phyloP scores from a whole-genome alignment of 352 stramenopile species.

The Saprolegnia parasitica region DNA sequence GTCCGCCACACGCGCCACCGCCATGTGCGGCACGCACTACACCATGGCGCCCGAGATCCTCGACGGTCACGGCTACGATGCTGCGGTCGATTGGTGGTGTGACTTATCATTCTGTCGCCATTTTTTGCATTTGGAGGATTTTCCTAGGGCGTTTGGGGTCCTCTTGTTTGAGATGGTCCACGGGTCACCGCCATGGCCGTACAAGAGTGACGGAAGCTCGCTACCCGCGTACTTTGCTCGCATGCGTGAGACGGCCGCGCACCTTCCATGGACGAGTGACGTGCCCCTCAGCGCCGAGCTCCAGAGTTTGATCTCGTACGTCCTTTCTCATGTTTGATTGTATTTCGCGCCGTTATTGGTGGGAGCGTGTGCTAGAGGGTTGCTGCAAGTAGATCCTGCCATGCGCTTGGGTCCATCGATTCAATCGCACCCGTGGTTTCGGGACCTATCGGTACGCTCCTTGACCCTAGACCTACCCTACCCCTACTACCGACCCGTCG shows the following conservation, averaged over 20 bases:
- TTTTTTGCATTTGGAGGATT: not conserved
- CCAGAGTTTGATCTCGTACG: slow-evolving; percentile 35
- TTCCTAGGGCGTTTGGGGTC: slow-evolving; percentile 56
- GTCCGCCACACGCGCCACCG: slow-evolving; percentile 32
- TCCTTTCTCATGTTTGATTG: not conserved
- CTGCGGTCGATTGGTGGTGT: slow-evolving; percentile 67
- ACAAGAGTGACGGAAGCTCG: slow-evolving; percentile 37
- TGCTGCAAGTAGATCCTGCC: slow-evolving; percentile 37
- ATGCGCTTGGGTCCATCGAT: slow-evolving; percentile 44
- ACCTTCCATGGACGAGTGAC: not conserved
- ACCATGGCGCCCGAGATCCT: slow-evolving; percentile 71
- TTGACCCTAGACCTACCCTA: not conserved
- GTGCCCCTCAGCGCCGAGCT: slow-evolving; percentile 31
- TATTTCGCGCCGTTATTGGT: not conserved
- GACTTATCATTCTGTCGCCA: slow-evolving; percentile 18
- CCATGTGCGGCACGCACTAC: slow-evolving; percentile 69
- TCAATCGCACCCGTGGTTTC: slow-evolving; percentile 61
- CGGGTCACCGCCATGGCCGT: slow-evolving; percentile 62
- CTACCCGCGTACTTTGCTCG: not conserved
- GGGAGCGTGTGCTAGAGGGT: slow-evolving; percentile 32
- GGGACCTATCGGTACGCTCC: slow-evolving; percentile 32
- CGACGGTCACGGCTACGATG: slow-evolving; percentile 34
- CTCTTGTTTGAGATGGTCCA: slow-evolving; percentile 70
- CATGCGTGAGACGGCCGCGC: not conserved
- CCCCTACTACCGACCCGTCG: too few relatives aligned